Base-by-base conservation (phyloP, 192 early-diverging fungal genomes). In the Bifiguratus adelaidae region DNA sequence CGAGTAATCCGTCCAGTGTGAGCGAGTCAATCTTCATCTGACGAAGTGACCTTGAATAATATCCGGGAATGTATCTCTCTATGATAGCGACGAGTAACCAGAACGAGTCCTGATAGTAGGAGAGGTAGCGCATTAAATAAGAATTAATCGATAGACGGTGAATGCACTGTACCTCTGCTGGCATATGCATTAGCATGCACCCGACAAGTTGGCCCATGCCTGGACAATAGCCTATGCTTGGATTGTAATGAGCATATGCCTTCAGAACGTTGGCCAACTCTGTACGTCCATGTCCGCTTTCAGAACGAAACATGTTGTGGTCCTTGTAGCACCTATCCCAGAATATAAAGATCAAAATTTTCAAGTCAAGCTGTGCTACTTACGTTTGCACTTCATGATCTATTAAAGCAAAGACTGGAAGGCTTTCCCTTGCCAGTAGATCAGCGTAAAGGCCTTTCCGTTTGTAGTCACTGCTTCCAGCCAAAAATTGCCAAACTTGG, bases 201-300 rank as follows among this genome's bases (percentile, higher is more conserved):
- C 92, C 92, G 11, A 82, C 94, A 33, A 97, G 47, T 38, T 91
- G 76, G 1, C 91, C 89, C 92, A 95, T 95, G 7, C 95, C 95
- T 58, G 95, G 95, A 55, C 92, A 95, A 62, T 97, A 97, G 23
- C 92, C 95, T 4, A 96, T 62, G 20, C 65, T 52, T 2, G 74
- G 73, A 50, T 96, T 89, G 62, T 91, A 86, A 18, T 89, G 78
- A 1, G 92, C 86, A 51, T 92, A 97, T 0, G 88, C 88, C 30
- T 78, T 75, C 21, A 97, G 65, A 4, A 96, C 67, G 3, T 71
- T 69, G n/a, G 79, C 69, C 16, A 97, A 60, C 59, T 90, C 83
- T 25, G 63, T 65, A 63, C 92, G 91, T 1, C 92, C 84, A 28
- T 56, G 66, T 0, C 86, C 78, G 37, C 77, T 67, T 0, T 56